Evolutionary conservation across 2,329 filamentous ascomycete genomes (phyloP), one percentile per base, ranked within the genome.

Genomic region (Monosporascus sp.): DNA sequence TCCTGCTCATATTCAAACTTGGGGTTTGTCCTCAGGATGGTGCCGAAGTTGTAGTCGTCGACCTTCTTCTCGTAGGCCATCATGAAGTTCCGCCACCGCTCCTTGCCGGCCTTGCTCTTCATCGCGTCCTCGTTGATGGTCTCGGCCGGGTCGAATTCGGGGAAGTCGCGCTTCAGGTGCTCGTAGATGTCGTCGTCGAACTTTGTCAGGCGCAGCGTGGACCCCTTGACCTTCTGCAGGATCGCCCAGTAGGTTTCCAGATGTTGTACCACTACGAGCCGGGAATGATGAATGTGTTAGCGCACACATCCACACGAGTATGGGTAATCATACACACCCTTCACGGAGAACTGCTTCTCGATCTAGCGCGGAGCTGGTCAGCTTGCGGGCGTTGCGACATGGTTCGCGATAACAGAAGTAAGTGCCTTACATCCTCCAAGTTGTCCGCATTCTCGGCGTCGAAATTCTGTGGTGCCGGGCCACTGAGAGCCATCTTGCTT

Each of bases 301-400:
- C 55, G 58, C 57, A 59, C 55, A 59, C 60, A 51, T 20, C 17
- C 39, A 22, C 15, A 14, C 8, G 17, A 9, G 11, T 43, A 45
- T 43, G 46, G 6, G 20, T 6, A 18, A 20, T 44, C 17, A 31
- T 20, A 7, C 67, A 46, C 65, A 90, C 89, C 88, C 79, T 97
- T 97, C 65, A 99, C 94, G 31, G 94, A 94, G 67, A 99, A 99
- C 73, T 97, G 94, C 81, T 97, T 96, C 82, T 99, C 94, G 70
- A 99, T 97, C 89, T 96, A 60, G 43, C 31, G 37, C 17, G 39
- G 14, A 6, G 43, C 24, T 14, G 27, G 25, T 24, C 17, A 8
- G 20, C 17, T 35, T 35, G 31, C 31, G 11, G 31, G 31, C 2
- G 35, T 43, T 53, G 50, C 55, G 49, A 35, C 6, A 47, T n/a